A percentile compares a stretch with the other conserved stretches of the same genome.
These are phyloP conservation scores for Sporothrix variecibatus DNA, from an alignment of 2,329 filamentous ascomycete genomes.

Conservation along the genomic window DNA sequence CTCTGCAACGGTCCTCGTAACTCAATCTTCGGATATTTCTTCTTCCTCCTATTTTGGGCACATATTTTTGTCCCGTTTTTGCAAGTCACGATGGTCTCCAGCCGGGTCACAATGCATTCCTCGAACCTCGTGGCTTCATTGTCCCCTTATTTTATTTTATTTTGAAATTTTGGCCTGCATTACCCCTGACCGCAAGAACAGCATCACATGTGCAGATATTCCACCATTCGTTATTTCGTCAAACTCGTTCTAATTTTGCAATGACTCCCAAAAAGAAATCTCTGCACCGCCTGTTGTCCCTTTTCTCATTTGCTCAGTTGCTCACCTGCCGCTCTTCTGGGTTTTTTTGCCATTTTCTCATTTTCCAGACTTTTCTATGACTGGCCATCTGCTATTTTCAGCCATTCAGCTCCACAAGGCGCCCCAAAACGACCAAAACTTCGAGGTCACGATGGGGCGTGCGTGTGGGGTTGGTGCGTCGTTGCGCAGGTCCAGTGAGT, in stretches of 20 bases:
- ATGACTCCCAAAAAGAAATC: neutral
- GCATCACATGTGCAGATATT: conserved; percentile 13
- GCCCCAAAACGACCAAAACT: conserved; percentile 6
- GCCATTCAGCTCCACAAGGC: conserved; percentile 8
- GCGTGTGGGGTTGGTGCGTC: conserved; percentile 14
- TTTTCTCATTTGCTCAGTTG: neutral
- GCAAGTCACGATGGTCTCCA: conserved; percentile 17
- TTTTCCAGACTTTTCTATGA: conserved; percentile 1
- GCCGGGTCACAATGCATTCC: neutral
- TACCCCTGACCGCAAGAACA: neutral
- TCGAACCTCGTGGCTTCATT: neutral
- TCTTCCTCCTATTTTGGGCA: neutral
- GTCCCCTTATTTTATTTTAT: too few relatives aligned
- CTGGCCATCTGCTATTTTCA: conserved; percentile 17
- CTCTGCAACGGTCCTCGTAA: neutral
- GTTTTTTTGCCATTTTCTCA: neutral
- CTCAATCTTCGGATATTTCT: neutral
- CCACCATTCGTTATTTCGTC: neutral
- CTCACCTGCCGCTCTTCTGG: neutral
- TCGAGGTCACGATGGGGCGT: conserved; percentile 27
- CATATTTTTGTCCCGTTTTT: neutral
- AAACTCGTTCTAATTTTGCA: neutral
- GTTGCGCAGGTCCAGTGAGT: neutral
- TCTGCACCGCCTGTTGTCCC: neutral
- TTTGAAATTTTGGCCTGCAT: neutral